phyloP scores from a whole-genome alignment of 2,329 filamentous ascomycete genomes.

The Myotisia sp. region DNA sequence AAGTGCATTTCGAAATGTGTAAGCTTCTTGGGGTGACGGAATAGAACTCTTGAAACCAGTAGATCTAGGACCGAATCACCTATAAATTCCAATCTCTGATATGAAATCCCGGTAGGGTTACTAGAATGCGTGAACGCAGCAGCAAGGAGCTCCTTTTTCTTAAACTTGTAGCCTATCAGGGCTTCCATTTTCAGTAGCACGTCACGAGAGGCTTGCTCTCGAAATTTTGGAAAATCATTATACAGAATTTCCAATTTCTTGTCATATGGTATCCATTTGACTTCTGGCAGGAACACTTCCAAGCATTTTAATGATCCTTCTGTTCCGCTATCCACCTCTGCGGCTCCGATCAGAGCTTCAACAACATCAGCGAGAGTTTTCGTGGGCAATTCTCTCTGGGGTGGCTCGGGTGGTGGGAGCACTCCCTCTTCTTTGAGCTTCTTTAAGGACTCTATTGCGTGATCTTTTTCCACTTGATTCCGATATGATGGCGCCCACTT shows the following conservation, averaged over 20 bases:
- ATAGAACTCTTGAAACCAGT: constrained; percentile 53
- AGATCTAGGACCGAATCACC: constrained; percentile 76
- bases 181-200: constrained; percentile 39
- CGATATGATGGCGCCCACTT: constrained; percentile 62
- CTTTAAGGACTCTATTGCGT: constrained; percentile 11
- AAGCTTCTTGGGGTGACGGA: constrained; percentile 33
- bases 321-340: constrained; percentile 55
- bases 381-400: constrained; percentile 42
- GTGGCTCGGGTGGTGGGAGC: too few species aligned
- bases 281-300: constrained; percentile 48
- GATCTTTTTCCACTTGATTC: constrained; percentile 31
- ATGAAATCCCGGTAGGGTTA: constrained; percentile 38
- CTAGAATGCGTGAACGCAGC: constrained; percentile 75
- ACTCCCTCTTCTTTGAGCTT: background rate
- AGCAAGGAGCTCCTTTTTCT: constrained; percentile 50
- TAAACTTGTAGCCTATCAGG: constrained; percentile 59
- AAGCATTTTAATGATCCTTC: constrained; percentile 50
- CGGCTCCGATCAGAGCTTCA: constrained; percentile 68
- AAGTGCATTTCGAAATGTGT: constrained; percentile 55
- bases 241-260: constrained; percentile 34
- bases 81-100: constrained; percentile 73
- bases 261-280: constrained; percentile 39
- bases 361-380: constrained; percentile 81
- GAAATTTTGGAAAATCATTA: constrained; percentile 23
- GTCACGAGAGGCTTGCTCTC: constrained; percentile 30